Evolutionary conservation across 345 rosid species (phyloP).

Genomic region (Euphorbia tirucalli): DNA sequence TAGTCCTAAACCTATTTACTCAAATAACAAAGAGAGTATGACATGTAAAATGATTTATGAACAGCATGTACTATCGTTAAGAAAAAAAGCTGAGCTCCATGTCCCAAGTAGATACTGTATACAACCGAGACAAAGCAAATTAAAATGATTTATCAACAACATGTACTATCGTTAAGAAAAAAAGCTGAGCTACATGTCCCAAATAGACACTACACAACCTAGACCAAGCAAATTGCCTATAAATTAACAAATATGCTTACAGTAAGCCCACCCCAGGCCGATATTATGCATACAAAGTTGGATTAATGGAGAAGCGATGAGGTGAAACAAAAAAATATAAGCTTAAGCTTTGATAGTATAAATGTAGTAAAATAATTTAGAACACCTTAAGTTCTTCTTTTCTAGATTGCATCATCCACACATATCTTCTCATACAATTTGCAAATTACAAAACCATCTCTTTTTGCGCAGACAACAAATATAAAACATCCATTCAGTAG

Average conservation of each 20-base stretch:
- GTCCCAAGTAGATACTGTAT: too few species aligned
- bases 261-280: neutral
- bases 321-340: neutral
- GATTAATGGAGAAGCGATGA: neutral
- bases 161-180: neutral
- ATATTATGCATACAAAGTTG: neutral
- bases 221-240: neutral
- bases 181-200: neutral
- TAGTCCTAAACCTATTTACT: neutral
- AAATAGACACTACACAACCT: neutral
- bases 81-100: neutral
- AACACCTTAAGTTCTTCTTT: neutral
- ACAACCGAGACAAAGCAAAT: too few species aligned
- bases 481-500: neutral
- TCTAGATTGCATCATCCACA: neutral
- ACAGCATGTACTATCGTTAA: neutral
- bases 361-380: neutral
- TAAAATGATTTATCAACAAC: neutral
- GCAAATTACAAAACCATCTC: neutral
- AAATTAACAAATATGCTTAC: neutral
- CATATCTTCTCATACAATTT: neutral
- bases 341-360: neutral
- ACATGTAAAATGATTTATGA: neutral
- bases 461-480: neutral
- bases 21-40: neutral